Evolutionary conservation across 371 early-diverging fungal species (phyloP), one percentile per base, ranked within the genome.

Genomic region (Mortierella sp.): DNA sequence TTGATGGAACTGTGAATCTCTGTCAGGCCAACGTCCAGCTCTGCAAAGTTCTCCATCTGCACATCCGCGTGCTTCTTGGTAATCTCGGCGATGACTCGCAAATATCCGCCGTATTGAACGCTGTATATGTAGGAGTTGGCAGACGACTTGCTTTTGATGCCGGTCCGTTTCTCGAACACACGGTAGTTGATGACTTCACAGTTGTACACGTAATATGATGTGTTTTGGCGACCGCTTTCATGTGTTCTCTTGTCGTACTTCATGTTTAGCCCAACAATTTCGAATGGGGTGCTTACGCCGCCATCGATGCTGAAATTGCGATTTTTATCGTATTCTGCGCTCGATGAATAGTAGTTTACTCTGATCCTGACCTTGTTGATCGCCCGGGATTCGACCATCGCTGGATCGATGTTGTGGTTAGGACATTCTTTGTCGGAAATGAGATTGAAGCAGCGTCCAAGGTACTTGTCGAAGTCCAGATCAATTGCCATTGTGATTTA

Each of bases 211-310:
- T n/a, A 45, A 63, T 45, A 63, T 28, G 63, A 63, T 45, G 63
- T 63, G 45, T 63, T 63, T 63, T 63, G 63, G 63, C 28, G 28
- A 2, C 28, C 28, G 28, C 28, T 28, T 28, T 28, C 28, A 28
- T 45, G 63, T 63, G 63, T 63, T 63, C 41, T 63, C 63, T 63
- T 63, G 63, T 63, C 63, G n/a, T 63, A 63, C 63, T 63, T 63
- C 63, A 45, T 63, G 63, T 63, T 63, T 45, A 63, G 47, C 47
- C 63, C 63, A n/a, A 45, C 41, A 24, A 45, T 45, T 43, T 45
- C 63, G 47, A 63, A 63, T n/a, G 63, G 63, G 28, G 28, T 28
- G 63, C 47, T 63, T 63, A 63, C 41, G 47, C 45, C 63, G 13
- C 63, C 63, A 45, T 45, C 45, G 63, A 63, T 24, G 47, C 24